Percentiles rank a stretch among this genome's conserved stretches.
Conservation (phyloP, 176 grass and related monocot species). For the Ampelocalamus luodianensis region DNA sequence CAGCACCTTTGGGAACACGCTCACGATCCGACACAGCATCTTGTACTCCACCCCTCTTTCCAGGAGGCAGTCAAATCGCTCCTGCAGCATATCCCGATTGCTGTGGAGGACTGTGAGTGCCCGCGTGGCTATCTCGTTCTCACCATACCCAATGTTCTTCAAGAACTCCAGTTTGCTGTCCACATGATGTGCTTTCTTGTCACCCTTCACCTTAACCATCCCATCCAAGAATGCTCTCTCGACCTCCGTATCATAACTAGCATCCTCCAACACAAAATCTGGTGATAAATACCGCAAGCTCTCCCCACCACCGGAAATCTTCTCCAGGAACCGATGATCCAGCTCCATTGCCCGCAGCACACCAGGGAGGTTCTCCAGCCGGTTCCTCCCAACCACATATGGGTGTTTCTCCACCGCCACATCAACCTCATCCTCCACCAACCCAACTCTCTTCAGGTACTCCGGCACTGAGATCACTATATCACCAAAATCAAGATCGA, state of each 20-base stretch:
- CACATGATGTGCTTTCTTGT: constrained; percentile 46
- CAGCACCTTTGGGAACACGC: constrained; percentile 60
- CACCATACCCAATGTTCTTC: constrained; percentile 75
- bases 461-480: constrained; percentile 65
- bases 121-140: constrained; percentile 56
- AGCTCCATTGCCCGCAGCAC: constrained; percentile 64
- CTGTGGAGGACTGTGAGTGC: constrained; percentile 45
- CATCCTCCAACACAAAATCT: constrained; percentile 61
- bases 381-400: constrained; percentile 76
- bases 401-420: constrained; percentile 45
- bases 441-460: constrained; percentile 59
- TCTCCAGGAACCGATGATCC: constrained; percentile 54
- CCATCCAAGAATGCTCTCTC: constrained; percentile 60
- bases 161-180: constrained; percentile 71
- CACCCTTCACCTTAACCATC: constrained; percentile 58
- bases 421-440: constrained; percentile 46
- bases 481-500: constrained; percentile 63
- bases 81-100: constrained; percentile 58
- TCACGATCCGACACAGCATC: constrained; percentile 76
- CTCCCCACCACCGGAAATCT: constrained; percentile 47
- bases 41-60: constrained; percentile 67
- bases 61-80: constrained; percentile 71
- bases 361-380: constrained; percentile 64
- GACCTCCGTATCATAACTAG: constrained; percentile 49
- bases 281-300: constrained; percentile 50